Conservation (phyloP, 176 grass and related monocot genomes). For the Zoysia japonica region DNA sequence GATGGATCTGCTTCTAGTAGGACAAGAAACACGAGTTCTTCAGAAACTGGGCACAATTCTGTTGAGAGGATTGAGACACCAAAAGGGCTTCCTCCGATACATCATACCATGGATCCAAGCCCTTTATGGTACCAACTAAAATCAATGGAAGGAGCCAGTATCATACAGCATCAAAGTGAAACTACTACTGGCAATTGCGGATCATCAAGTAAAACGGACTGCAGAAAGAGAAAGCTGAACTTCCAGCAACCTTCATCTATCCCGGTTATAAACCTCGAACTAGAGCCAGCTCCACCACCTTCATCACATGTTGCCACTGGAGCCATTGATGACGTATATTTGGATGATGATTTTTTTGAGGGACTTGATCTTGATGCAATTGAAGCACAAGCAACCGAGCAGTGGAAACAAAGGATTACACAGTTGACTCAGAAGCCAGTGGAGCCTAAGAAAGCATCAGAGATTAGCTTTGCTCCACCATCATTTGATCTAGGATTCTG, state of each 20-base stretch:
- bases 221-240: conserved; percentile 88
- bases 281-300: conserved; percentile 19
- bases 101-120: conserved; percentile 40
- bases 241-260: conserved; percentile 55
- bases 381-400: conserved; percentile 70
- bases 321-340: conserved; percentile 35
- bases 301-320: neutral
- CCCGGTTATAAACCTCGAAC: conserved; percentile 46
- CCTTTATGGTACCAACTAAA: conserved; percentile 42
- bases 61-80: conserved; percentile 49
- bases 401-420: conserved; percentile 47
- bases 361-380: conserved; percentile 80
- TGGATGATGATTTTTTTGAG: conserved; percentile 75
- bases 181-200: conserved; percentile 39
- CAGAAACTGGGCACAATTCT: conserved; percentile 36
- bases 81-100: conserved; percentile 34
- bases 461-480: conserved; percentile 39
- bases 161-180: conserved; percentile 36
- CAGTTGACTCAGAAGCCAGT: conserved; percentile 24
- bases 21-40: conserved; percentile 54
- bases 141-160: conserved; percentile 24
- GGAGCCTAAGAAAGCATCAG: conserved; percentile 37
- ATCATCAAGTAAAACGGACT: conserved; percentile 60
- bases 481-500: conserved; percentile 63
- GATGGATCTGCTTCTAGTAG: conserved; percentile 56